Evolutionary conservation across 2,329 filamentous ascomycete species (phyloP), one percentile per base, ranked within the genome.

Genomic region (Cladosporium sp.): DNA sequence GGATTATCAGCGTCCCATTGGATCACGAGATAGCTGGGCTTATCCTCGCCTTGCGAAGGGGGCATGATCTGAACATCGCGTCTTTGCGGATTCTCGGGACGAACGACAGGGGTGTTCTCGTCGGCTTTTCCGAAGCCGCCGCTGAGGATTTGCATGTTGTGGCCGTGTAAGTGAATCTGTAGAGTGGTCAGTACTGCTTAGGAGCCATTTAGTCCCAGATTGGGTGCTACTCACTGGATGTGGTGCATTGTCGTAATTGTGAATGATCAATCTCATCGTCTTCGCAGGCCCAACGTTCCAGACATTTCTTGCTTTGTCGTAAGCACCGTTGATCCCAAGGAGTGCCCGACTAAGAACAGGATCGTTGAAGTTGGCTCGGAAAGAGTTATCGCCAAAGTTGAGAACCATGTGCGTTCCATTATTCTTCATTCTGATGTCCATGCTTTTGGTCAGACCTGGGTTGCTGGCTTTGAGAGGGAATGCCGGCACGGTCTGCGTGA

Each of bases 101-200:
- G 78, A 65, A 63, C 65, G 30, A 78, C 68, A 9, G 25, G 25
- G 47, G 30, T 51, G 5, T 65, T 63, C 20, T 70, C 72, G 51
- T 74, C 67, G 70, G 70, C 76, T 17, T 59, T 63, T 7, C 74
- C 64, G 64, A 74, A 62, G 62, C 82, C 73, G 71, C 81, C 80
- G 40, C 82, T 76, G 0, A 91, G 77, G 50, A 90, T 74, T 67
- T 84, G 86, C 76, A 90, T 87, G 74, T 90, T 49, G 61, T 64
- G 59, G 11, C 85, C 85, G 66, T 69, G 59, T 8, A 86, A 86
- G 74, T 90, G 86, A 17, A 51, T 51, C 34, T 51, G 12, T 3
- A 6, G 34, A 51, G 5, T 15, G 15, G 5, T 51, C 7, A 51
- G 47, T 34, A 34, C 4, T 34, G 30, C 8, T 25, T 25, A 25